A percentile compares a stretch with the other conserved stretches of the same genome.
Evolutionary conservation across 2,329 filamentous ascomycete genomes (phyloP).

Genomic region (Sporothrix pallida): DNA sequence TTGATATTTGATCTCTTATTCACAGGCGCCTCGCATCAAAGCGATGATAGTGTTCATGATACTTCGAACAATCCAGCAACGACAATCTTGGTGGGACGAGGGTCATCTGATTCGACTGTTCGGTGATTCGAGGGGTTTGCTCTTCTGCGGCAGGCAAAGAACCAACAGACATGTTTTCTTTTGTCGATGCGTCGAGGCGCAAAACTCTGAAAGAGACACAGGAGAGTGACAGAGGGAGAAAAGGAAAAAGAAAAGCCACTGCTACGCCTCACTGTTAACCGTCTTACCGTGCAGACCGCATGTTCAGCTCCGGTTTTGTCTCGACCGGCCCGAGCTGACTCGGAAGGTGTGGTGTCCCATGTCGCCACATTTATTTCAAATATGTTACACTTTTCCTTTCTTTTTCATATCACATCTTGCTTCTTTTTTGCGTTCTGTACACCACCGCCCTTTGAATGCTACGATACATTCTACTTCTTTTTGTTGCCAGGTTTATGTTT

Average conservation of each 20-base stretch:
- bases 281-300: constrained; percentile 10
- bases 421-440: neutral
- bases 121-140: neutral
- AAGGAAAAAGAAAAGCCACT: neutral
- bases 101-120: neutral
- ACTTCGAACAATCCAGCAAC: neutral
- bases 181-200: neutral
- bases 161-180: neutral
- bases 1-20: neutral
- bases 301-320: neutral
- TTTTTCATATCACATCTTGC: neutral
- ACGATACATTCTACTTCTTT: too few species aligned
- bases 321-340: neutral
- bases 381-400: neutral
- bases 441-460: too few species aligned
- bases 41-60: too few species aligned
- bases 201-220: neutral
- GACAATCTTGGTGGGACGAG: neutral
- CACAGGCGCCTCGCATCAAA: too few species aligned
- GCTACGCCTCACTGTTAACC: neutral
- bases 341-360: neutral
- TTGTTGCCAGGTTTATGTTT: too few species aligned
- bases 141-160: constrained; percentile 17
- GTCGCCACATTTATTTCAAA: neutral
- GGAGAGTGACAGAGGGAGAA: neutral